Evolutionary conservation across 768 basidiomycete genomes (phyloP).

Genomic region (Saitozyma sp.): DNA sequence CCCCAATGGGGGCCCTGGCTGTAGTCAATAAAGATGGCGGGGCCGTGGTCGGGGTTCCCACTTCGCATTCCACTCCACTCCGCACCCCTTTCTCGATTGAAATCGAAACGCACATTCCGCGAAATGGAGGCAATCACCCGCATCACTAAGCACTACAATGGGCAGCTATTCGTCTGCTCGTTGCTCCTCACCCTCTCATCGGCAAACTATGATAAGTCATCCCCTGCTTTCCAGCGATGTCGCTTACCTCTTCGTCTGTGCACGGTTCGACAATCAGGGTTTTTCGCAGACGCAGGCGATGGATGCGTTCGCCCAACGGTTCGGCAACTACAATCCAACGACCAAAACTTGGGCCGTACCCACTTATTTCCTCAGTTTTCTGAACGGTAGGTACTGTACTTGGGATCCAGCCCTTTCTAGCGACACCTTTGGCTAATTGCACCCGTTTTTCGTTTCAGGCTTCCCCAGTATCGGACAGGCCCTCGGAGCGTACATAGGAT

Average conservation of each 20-base stretch:
- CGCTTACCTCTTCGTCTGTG: too few relatives aligned
- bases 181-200: slow-evolving; percentile 4
- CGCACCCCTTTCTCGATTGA: too few relatives aligned
- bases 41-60: too few relatives aligned
- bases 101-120: too few relatives aligned
- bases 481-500: not conserved
- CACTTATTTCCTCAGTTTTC: not conserved
- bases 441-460: not conserved
- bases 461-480: too few relatives aligned
- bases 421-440: not conserved
- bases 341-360: not conserved
- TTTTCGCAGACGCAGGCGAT: slow-evolving; percentile 8
- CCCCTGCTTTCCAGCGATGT: too few relatives aligned
- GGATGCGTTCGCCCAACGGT: slow-evolving; percentile 3
- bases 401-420: not conserved
- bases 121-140: not conserved
- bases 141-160: slow-evolving; percentile 5
- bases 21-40: too few relatives aligned
- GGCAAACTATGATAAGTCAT: slow-evolving; percentile 3
- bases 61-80: too few relatives aligned
- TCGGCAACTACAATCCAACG: not conserved
- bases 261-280: slow-evolving; percentile 6
- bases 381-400: not conserved
- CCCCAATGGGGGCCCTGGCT: too few relatives aligned
- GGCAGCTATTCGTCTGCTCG: slow-evolving; percentile 4